phyloP scores from a whole-genome alignment of 495 filamentous ascomycete species.

The Neurospora hispaniola region DNA sequence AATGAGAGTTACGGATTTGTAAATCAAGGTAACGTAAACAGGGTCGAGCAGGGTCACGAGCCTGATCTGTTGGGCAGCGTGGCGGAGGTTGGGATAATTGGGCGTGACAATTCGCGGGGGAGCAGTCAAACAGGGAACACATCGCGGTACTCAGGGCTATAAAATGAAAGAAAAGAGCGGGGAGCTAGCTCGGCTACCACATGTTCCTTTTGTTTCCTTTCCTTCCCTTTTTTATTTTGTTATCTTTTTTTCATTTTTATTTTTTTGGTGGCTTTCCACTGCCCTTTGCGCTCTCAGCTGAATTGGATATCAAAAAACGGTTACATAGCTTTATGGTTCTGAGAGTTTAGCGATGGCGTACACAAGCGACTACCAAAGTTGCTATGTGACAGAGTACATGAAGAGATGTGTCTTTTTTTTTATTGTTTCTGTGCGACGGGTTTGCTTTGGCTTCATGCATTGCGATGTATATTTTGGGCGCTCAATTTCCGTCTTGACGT shows the following conservation, averaged over 20 bases:
- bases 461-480: not conserved
- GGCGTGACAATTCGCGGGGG: slow-evolving; percentile 1
- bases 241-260: no score
- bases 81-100: slow-evolving; percentile 38
- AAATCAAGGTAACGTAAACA: slow-evolving; percentile 53
- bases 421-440: not conserved
- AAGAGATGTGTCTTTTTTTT: not conserved
- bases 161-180: not conserved
- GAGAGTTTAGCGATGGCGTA: slow-evolving; percentile 27
- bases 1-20: slow-evolving; percentile 54
- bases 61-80: slow-evolving; percentile 33
- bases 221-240: no score
- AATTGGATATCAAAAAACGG: not conserved
- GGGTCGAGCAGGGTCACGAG: slow-evolving; percentile 35
- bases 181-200: not conserved
- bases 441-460: not conserved
- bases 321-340: slow-evolving; percentile 12
- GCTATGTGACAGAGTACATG: not conserved
- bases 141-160: not conserved
- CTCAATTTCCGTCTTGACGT: not conserved
- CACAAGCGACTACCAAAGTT: slow-evolving; percentile 7
- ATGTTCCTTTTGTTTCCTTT: not conserved
- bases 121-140: not conserved
- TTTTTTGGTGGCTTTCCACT: not conserved
- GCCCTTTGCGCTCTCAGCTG: not conserved